Percentiles rank a stretch among this genome's conserved stretches.
These are phyloP conservation scores for Microascus cirrosus DNA, from an alignment of 2,329 filamentous ascomycete species.

Conservation along the genomic window DNA sequence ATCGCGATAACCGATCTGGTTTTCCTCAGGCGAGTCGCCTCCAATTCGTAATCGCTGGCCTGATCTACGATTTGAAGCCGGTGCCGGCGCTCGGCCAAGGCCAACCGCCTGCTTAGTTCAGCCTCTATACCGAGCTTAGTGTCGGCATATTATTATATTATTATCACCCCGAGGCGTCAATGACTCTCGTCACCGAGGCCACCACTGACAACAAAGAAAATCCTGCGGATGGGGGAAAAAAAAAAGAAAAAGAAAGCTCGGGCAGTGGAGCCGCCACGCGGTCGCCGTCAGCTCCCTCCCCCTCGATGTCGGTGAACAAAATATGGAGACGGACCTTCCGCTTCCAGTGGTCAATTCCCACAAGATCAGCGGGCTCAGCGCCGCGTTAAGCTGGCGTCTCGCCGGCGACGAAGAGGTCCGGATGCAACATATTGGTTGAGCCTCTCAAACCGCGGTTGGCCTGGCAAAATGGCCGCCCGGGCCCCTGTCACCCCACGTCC, in stretches of 20 bases:
- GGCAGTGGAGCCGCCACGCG: neutral
- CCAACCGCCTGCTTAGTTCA: neutral
- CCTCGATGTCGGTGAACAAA: too few relatives aligned
- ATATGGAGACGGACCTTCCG: too few relatives aligned
- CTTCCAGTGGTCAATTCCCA: too few relatives aligned
- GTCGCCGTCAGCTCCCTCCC: too few relatives aligned
- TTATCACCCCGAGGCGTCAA: neutral
- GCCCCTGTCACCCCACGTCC: neutral
- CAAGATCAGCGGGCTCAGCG: too few relatives aligned
- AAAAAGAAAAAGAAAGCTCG: neutral
- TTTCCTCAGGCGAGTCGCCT: too few relatives aligned
- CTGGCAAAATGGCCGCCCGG: neutral
- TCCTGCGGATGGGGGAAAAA: neutral
- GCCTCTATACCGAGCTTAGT: neutral
- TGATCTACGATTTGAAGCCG: neutral
- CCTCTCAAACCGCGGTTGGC: neutral
- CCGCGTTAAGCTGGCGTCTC: too few relatives aligned
- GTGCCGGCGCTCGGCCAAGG: neutral
- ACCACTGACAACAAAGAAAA: neutral
- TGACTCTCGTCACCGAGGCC: neutral
- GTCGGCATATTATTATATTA: neutral
- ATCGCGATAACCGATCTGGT: neutral
- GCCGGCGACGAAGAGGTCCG: too few relatives aligned
- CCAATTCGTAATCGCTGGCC: neutral
- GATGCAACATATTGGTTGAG: neutral